A percentile compares a stretch with the other conserved stretches of the same genome.
Evolutionary conservation across 306 rosid genomes (phyloP).

Genomic region (Astragalus membranaceus): DNA sequence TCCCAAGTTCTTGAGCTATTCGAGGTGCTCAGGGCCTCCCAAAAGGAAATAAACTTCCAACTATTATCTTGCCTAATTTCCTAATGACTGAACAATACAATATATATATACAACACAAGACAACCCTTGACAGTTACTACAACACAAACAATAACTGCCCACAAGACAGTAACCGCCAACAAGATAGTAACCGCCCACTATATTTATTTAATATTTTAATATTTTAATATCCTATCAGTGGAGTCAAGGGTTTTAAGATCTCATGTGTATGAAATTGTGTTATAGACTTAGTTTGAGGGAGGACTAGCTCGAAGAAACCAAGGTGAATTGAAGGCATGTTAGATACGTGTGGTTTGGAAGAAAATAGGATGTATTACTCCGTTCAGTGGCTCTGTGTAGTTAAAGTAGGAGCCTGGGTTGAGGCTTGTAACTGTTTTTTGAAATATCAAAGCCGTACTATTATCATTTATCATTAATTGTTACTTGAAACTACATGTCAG

Average conservation of each 20-base stretch:
- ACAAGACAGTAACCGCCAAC: too few relatives aligned
- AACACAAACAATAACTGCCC: too few relatives aligned
- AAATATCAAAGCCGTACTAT: background rate
- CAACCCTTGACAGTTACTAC: too few relatives aligned
- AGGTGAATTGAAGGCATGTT: background rate
- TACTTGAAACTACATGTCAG: background rate
- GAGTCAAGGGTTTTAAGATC: background rate
- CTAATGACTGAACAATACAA: too few relatives aligned
- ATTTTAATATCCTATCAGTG: too few relatives aligned
- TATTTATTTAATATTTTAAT: too few relatives aligned
- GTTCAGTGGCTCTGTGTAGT: background rate
- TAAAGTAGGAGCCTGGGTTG: background rate
- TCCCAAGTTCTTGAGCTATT: too few relatives aligned
- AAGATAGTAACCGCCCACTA: too few relatives aligned
- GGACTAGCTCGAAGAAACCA: background rate
- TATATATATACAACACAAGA: too few relatives aligned
- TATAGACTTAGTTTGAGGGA: background rate
- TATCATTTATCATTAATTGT: background rate
- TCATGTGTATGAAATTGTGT: background rate
- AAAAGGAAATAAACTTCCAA: too few relatives aligned
- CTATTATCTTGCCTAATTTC: too few relatives aligned
- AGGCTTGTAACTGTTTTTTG: background rate
- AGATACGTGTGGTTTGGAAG: background rate
- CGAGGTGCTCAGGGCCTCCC: too few relatives aligned
- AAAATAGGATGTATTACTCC: background rate